Evolutionary conservation across 108 stramenopile species (phyloP), one percentile per base, ranked within the genome.

Genomic region (Cyclostephanos tholiformis): DNA sequence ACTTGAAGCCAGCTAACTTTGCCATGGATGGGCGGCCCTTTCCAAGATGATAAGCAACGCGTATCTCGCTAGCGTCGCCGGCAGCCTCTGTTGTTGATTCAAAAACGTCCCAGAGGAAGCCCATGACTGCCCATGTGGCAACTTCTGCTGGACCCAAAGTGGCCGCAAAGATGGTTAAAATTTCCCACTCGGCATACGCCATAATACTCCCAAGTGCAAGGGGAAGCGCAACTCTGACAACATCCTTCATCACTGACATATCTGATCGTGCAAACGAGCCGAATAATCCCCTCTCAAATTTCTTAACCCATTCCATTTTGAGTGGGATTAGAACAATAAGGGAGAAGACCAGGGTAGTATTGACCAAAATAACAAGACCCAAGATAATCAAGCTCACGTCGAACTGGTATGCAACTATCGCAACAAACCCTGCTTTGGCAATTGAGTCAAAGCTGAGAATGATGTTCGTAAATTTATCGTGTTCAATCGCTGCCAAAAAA

Each of bases 1-100:
- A 75, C 30, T 88, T 86, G 72, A 80, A 81, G 12, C 86, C 66
- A 25, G 87, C 72, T n/a, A 83, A 35, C 46, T 83, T 84, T 16
- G 92, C 88, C 57, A 82, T 58, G 6, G 71, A 67, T 11, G 85
- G 77, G 19, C 82, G 69, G 10, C 72, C 74, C 20, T 76, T 82
- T 11, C 89, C 82, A 13, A 93, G 65, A 8, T 88, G 79, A 73
- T 76, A 90, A 0, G 88, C 82, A 36, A 89, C 84, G 20, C 89
- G 84, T 43, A 86, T 84, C 38, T 85, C 87, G 8, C 85, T 87
- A 0, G 92, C 88, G 78, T 93, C 89, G 8, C 86, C 88, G 36
- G 90, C 69, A 1, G 89, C 89, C 64, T 93, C 92, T 26, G 89
- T 89, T 17, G 85, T 67, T 35, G 89, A 81, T 58, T 90, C 89